Evolutionary conservation across 768 basidiomycete genomes (phyloP), one percentile per base, ranked within the genome.

Genomic region (Podaxis sp.): DNA sequence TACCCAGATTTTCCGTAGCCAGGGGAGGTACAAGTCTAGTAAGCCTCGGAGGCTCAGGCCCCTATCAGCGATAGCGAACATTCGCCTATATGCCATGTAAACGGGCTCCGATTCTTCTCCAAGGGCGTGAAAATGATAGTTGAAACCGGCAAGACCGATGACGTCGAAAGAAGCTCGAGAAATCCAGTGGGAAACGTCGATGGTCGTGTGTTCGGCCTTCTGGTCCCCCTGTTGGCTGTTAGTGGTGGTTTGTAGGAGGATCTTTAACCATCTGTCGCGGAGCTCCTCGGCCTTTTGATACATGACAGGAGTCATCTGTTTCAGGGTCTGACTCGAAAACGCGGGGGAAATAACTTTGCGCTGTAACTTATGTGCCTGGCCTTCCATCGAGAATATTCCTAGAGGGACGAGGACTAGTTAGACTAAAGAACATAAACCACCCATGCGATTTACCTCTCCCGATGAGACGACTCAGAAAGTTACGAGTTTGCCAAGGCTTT

Each of bases 111-210:
- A 75, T 66, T 85, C 82, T 55, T 80, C 77, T 53, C 79, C 71
- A 2, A 86, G 67, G 2, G 83, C 75, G 46, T 79, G 73, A 69
- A 86, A 86, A 36, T 78, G 72, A 63, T 85, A 82, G 64, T 82
- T 77, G 40, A 86, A 82, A 4, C 81, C 82, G 4, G 86, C 80
- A 8, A 86, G 73, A 9, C 86, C 87, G 53, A 89, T 85, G 11
- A 86, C 78, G 65, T 89, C 87, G 60, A 89, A 83, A 1, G 86
- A 82, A 0, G 82, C 80, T 27, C 86, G 81, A 12, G 83, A 83
- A n/a, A 86, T 68, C 82, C 85, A 88, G 60, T 81, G 79, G 24
- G 79, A 73, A 22, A 86, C 75, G 63, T 88, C 85, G 57, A 88
- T 69, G 5, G 71, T 70, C 3, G 65, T 63, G 29, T 65, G 59